Evolutionary conservation across 805 yeast species (phyloP).

Genomic region (Saturnispora serradocipensis): DNA sequence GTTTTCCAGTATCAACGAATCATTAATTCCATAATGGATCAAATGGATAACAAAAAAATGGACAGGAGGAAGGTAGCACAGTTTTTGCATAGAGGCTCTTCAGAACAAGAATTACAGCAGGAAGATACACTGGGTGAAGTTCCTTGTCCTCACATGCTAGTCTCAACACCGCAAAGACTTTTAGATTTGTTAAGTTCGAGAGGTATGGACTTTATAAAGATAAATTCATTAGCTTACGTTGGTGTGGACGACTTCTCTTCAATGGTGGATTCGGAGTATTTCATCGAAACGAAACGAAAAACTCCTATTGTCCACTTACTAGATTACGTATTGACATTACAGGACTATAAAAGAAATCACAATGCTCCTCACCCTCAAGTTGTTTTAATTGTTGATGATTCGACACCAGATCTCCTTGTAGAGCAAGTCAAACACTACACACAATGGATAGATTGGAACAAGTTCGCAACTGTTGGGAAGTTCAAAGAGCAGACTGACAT

Average conservation of each 20-base stretch:
- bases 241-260: slow-evolving; percentile 29
- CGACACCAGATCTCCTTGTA: slow-evolving; percentile 37
- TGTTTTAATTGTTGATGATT: slow-evolving; percentile 19
- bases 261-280: slow-evolving; percentile 18
- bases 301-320: slow-evolving; percentile 25
- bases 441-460: slow-evolving; percentile 39
- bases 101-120: slow-evolving; percentile 20
- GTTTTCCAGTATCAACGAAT: slow-evolving; percentile 19
- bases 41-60: neutral
- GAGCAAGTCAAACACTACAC: slow-evolving; percentile 38
- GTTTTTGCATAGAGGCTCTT: slow-evolving; percentile 23
- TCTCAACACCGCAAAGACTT: slow-evolving; percentile 30
- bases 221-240: slow-evolving; percentile 22
- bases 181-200: slow-evolving; percentile 27
- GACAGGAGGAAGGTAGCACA: slow-evolving; percentile 19
- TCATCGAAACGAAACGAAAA: slow-evolving; percentile 15
- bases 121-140: slow-evolving; percentile 16
- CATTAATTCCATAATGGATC: slow-evolving; percentile 10
- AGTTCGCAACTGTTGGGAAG: slow-evolving; percentile 22
- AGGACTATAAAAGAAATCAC: slow-evolving; percentile 25
- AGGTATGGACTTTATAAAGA: slow-evolving; percentile 25
- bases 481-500: slow-evolving; percentile 18
- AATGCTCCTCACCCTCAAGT: slow-evolving; percentile 27
- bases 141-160: slow-evolving; percentile 26
- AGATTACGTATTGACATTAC: slow-evolving; percentile 25